Conservation (phyloP, 331 rosid species). For the Prunus yedoensis region DNA sequence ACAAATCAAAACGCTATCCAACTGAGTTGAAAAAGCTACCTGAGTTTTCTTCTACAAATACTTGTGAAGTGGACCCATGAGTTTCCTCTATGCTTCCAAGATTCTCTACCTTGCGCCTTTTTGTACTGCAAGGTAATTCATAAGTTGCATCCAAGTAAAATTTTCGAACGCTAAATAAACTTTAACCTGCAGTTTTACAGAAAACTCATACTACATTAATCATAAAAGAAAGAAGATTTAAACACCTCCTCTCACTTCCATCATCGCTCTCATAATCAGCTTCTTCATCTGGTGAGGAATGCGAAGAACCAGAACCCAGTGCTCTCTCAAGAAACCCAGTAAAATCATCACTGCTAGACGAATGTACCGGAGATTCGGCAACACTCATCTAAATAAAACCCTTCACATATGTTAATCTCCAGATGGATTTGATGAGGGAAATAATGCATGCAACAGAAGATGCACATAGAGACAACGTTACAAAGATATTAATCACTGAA, state of each 20-base stretch:
- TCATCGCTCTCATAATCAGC: neutral
- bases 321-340: slow-evolving; percentile 19
- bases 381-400: slow-evolving; percentile 60
- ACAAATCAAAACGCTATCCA: neutral
- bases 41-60: neutral
- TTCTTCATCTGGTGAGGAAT: slow-evolving; percentile 8
- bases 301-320: slow-evolving; percentile 14
- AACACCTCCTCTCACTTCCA: slow-evolving; percentile 9
- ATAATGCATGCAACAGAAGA: neutral
- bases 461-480: neutral
- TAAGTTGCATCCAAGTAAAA: neutral
- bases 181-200: neutral
- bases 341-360: slow-evolving; percentile 29
- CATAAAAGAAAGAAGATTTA: neutral
- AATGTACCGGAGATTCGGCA: slow-evolving; percentile 25
- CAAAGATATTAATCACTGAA: neutral
- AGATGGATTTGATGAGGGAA: neutral
- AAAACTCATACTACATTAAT: neutral
- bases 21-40: slow-evolving; percentile 1
- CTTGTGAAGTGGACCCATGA: slow-evolving; percentile 1
- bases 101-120: slow-evolving; percentile 17
- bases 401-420: neutral
- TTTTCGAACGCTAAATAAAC: no score
- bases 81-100: neutral
- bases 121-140: slow-evolving; percentile 10